phyloP scores from a whole-genome alignment of 2,329 filamentous ascomycete species.

The Penicillium sp. region DNA sequence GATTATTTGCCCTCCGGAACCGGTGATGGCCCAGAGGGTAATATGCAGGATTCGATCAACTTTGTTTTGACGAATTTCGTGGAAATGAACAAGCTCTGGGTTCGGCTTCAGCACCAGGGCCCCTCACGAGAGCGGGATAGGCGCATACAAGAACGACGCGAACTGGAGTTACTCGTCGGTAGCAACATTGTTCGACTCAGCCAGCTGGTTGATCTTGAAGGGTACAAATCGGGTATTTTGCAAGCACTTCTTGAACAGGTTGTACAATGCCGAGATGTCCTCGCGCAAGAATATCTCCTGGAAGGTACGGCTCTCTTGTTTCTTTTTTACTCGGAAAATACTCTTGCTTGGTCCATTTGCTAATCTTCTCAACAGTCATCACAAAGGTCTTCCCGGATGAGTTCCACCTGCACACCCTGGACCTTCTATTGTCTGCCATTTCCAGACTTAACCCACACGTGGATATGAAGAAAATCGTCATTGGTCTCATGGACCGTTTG shows the following conservation, averaged over 20 bases:
- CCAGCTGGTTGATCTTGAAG: conserved; percentile 90
- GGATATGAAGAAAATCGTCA: conserved; percentile 96
- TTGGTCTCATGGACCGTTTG: conserved; percentile 93
- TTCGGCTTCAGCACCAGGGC: conserved; percentile 93
- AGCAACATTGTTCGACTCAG: conserved; percentile 95
- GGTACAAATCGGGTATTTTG: conserved; percentile 88
- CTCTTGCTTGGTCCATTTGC: conserved; percentile 24
- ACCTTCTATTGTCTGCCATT: conserved; percentile 91
- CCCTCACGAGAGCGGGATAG: conserved; percentile 93
- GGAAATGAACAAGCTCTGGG: conserved; percentile 99
- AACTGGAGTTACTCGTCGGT: conserved; percentile 90
- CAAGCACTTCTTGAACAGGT: conserved; percentile 91
- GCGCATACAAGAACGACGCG: conserved; percentile 89
- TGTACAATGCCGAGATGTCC: conserved; percentile 92
- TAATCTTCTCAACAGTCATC: conserved; percentile 63
- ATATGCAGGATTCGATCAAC: conserved; percentile 94
- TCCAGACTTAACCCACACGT: conserved; percentile 92
- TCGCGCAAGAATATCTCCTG: conserved; percentile 94
- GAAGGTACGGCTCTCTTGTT: conserved; percentile 57
- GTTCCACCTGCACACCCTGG: conserved; percentile 93
- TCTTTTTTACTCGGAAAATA: not conserved
- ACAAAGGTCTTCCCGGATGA: conserved; percentile 99
- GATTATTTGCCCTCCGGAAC: conserved; percentile 80
- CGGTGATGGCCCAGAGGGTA: conserved; percentile 89
- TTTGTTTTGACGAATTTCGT: conserved; percentile 98